Conservation (phyloP, 306 rosid genomes). For the Prunus padus region DNA sequence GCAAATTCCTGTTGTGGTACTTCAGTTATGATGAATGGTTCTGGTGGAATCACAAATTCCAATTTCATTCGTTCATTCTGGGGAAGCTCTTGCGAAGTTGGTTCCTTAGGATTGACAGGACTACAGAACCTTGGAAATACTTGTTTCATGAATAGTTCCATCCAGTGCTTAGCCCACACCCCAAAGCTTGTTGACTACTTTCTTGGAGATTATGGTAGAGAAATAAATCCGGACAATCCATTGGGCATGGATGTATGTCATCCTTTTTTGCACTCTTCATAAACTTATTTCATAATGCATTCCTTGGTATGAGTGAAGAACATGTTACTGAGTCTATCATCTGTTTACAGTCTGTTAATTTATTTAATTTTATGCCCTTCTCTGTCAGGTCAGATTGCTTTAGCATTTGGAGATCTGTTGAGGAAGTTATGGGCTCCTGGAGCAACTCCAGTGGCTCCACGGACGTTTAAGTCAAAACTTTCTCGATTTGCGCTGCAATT, state of each 20-base stretch:
- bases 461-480: constrained; percentile 84
- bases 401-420: constrained; percentile 89
- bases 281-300: constrained; percentile 14
- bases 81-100: constrained; percentile 72
- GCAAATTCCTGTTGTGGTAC: constrained; percentile 44
- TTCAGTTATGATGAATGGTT: constrained; percentile 63
- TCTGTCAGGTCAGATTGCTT: constrained; percentile 91
- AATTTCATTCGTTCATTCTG: constrained; percentile 49
- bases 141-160: constrained; percentile 97
- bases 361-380: constrained; percentile 7
- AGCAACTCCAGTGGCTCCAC: constrained; percentile 80
- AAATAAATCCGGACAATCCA: constrained; percentile 85
- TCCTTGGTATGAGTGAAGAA: constrained; percentile 14
- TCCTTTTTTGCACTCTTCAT: not conserved
- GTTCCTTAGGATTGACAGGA: constrained; percentile 92
- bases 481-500: constrained; percentile 97
- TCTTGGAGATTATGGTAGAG: constrained; percentile 87
- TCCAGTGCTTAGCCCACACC: constrained; percentile 94
- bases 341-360: constrained; percentile 1
- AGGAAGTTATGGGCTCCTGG: constrained; percentile 99
- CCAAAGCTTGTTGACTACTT: constrained; percentile 98
- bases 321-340: not conserved
- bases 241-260: constrained; percentile 94
- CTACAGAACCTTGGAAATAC: constrained; percentile 96
- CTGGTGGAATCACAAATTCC: constrained; percentile 45